Evolutionary conservation across 2,329 filamentous ascomycete species (phyloP).

Genomic region (Chaetomiaceae sp.): DNA sequence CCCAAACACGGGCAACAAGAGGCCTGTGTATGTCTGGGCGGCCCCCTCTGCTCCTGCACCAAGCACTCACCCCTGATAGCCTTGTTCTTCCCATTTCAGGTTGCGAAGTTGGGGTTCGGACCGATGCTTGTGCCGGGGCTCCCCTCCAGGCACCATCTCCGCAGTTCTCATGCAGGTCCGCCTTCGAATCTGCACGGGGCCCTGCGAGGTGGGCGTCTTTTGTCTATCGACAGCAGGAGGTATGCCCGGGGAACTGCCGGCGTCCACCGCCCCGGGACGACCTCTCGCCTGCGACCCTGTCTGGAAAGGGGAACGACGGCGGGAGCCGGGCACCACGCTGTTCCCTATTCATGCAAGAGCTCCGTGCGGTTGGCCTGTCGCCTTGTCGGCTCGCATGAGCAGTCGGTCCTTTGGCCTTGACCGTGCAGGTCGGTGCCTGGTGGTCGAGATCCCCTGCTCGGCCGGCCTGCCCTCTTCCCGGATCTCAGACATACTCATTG

Average conservation of each 20-base stretch:
- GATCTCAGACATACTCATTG: slow-evolving; percentile 2
- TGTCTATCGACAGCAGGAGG: background rate
- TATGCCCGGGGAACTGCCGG: background rate
- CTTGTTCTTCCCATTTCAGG: background rate
- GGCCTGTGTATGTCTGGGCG: background rate
- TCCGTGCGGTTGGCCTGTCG: slow-evolving; percentile 8
- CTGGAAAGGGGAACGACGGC: background rate
- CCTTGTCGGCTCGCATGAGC: slow-evolving; percentile 11
- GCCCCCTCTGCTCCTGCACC: background rate
- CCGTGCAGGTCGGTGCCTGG: background rate
- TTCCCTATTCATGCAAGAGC: slow-evolving; percentile 13
- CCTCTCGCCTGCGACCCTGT: background rate
- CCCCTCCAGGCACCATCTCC: background rate
- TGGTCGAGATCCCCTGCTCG: background rate
- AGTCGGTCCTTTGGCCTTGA: slow-evolving; percentile 24
- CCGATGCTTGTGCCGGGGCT: slow-evolving; percentile 8
- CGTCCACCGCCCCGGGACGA: background rate
- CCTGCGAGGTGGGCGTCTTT: too few relatives aligned
- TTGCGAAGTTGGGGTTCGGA: slow-evolving; percentile 14
- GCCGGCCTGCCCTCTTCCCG: background rate
- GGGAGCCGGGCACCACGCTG: background rate
- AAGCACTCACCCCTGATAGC: background rate
- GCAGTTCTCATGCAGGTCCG: slow-evolving; percentile 9
- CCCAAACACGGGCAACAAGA: background rate
- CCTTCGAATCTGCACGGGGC: too few relatives aligned